Evolutionary conservation across 208 protist genomes (phyloP).

Genomic region (Vickermania ingenoplastis): DNA sequence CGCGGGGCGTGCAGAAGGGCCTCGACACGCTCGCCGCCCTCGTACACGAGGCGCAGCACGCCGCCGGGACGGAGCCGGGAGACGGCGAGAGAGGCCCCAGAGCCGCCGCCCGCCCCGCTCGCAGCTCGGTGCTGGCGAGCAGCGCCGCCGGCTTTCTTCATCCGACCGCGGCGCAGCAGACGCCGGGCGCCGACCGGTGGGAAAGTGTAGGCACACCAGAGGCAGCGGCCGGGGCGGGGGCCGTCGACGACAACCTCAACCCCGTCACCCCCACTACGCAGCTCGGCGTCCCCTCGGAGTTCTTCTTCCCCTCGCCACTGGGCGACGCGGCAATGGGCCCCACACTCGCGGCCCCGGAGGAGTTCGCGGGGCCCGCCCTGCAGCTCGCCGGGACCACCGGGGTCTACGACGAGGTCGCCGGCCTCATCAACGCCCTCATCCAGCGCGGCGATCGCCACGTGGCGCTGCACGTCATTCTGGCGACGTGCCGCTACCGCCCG

Average conservation of each 20-base stretch:
- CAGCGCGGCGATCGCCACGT: conserved; percentile 41
- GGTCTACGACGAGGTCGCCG: conserved; percentile 15
- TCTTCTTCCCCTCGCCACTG: neutral
- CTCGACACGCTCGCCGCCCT: conserved; percentile 39
- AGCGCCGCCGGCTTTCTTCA: neutral
- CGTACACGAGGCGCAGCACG: conserved; percentile 6
- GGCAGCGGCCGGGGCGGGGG: neutral
- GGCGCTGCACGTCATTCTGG: conserved; percentile 59
- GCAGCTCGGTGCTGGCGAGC: neutral
- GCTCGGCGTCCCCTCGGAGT: neutral
- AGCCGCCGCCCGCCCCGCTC: neutral
- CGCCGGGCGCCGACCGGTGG: too few relatives aligned
- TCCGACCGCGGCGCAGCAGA: too few relatives aligned
- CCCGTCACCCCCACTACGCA: neutral
- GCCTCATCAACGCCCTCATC: conserved; percentile 33
- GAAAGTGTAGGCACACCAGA: too few relatives aligned
- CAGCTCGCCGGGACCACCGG: neutral
- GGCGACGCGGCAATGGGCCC: conserved; percentile 4
- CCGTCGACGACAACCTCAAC: neutral
- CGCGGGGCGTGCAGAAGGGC: conserved; percentile 32
- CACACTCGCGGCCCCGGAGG: conserved; percentile 6
- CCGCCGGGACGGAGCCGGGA: too few relatives aligned
- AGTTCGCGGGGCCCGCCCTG: neutral
- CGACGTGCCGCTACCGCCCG: conserved; percentile 27
- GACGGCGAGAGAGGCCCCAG: too few relatives aligned